Conservation (phyloP, 2,329 filamentous ascomycete genomes). For the Fusarium decemcellulare region DNA sequence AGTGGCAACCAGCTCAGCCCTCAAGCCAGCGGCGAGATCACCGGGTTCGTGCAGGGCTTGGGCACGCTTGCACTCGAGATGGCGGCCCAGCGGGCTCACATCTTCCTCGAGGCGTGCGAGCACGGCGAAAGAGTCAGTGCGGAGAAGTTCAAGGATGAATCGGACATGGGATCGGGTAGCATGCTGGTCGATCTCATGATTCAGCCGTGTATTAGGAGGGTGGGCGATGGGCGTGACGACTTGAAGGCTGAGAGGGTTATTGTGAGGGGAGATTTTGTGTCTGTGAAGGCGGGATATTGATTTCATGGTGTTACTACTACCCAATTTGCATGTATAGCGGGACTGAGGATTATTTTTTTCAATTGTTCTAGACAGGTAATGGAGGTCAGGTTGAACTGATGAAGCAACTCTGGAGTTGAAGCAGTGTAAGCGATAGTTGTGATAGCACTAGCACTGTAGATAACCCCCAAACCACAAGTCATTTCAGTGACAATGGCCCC, state of each 20-base stretch:
- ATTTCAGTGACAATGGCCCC: no score
- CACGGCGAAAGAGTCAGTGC: constrained; percentile 5
- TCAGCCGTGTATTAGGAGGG: constrained; percentile 27
- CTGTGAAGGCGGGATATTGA: constrained; percentile 7
- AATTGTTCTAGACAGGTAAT: no score
- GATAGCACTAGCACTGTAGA: no score
- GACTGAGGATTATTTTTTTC: neutral
- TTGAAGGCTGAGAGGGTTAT: constrained; percentile 20
- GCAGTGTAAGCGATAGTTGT: no score
- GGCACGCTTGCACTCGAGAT: constrained; percentile 30
- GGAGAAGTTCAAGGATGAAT: constrained; percentile 26
- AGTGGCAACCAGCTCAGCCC: constrained; percentile 1
- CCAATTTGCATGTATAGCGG: neutral
- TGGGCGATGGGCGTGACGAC: constrained; percentile 30
- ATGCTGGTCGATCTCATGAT: constrained; percentile 24
- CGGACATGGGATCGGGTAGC: constrained; percentile 1
- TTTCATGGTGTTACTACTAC: neutral
- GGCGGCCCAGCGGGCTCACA: constrained; percentile 26
- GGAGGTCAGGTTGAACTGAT: no score
- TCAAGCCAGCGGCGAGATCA: constrained; percentile 10
- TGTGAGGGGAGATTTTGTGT: constrained; percentile 24
- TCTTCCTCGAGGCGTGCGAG: constrained; percentile 25
- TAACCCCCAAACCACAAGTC: no score
- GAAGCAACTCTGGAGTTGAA: no score
- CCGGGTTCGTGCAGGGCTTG: constrained; percentile 14